Evolutionary conservation across 352 stramenopile genomes (phyloP).

Genomic region (Globisporangium irregulare): DNA sequence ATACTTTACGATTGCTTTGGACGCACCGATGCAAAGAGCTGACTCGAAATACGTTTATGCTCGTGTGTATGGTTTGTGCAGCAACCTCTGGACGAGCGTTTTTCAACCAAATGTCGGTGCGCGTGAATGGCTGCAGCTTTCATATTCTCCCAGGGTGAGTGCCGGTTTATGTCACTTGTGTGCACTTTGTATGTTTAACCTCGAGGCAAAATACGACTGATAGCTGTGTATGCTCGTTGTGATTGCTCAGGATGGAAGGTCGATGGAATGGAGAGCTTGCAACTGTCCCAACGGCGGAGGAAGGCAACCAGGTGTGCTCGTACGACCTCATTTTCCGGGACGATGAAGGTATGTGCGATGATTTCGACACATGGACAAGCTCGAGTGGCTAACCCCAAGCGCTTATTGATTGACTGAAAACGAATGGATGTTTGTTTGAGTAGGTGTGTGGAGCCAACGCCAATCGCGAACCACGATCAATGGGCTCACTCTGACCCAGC

Average conservation of each 20-base stretch:
- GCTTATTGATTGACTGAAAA: neutral
- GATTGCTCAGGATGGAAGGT: slow-evolving; percentile 60
- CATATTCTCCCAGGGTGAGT: slow-evolving; percentile 69
- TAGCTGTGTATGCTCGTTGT: neutral
- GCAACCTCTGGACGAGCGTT: slow-evolving; percentile 52
- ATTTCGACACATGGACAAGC: neutral
- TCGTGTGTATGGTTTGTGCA: neutral
- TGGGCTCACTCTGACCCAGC: slow-evolving; percentile 80
- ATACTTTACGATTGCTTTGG: neutral
- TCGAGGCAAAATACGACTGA: neutral
- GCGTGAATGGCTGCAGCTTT: slow-evolving; percentile 82
- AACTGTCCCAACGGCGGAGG: slow-evolving; percentile 66
- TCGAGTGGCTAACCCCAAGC: neutral
- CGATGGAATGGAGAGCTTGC: slow-evolving; percentile 84
- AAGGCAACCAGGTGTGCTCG: slow-evolving; percentile 86
- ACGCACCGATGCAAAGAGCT: neutral
- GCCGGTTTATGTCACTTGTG: neutral
- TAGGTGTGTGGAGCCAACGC: slow-evolving; percentile 80
- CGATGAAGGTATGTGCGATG: slow-evolving; percentile 46
- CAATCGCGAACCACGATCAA: slow-evolving; percentile 85
- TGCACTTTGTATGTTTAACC: neutral
- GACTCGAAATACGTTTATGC: neutral
- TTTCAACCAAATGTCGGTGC: slow-evolving; percentile 87
- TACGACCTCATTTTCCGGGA: slow-evolving; percentile 81
- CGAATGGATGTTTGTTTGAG: neutral